phyloP scores from a whole-genome alignment of 106 monocot species.

The Iris macrosiphon region DNA sequence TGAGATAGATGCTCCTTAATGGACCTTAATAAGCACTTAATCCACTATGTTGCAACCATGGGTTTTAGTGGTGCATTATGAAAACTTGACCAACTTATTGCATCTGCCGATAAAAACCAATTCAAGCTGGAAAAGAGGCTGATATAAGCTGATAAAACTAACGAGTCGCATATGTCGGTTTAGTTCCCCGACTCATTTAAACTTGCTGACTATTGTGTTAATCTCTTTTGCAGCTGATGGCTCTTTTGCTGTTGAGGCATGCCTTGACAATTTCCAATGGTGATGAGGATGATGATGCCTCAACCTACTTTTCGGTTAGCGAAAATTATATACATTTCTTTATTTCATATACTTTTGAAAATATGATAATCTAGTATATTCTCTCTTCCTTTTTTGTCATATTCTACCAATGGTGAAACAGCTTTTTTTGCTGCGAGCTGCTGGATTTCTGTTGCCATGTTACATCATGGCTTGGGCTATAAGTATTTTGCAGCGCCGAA shows the following conservation, averaged over 20 bases:
- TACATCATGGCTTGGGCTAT: constrained; percentile 86
- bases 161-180: too few species aligned
- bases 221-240: constrained; percentile 58
- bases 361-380: neutral
- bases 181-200: neutral
- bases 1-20: too few species aligned
- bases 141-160: too few species aligned
- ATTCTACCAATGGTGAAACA: constrained; percentile 13
- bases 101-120: too few species aligned
- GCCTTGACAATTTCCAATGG: constrained; percentile 60
- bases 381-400: neutral
- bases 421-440: constrained; percentile 71
- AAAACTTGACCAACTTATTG: too few species aligned
- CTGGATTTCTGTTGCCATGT: constrained; percentile 80
- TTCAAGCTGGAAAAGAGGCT: too few species aligned
- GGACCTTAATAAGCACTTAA: too few species aligned
- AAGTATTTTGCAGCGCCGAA: constrained; percentile 58
- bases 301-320: constrained; percentile 72
- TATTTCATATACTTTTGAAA: neutral
- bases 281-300: constrained; percentile 63
- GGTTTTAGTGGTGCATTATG: too few species aligned
- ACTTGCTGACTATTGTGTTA: too few species aligned
- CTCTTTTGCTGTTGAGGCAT: constrained; percentile 78
- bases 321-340: neutral
- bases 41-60: too few species aligned